Conservation (phyloP, 1,284 basidiomycete genomes). For the Cutaneotrichosporon dermatis region DNA sequence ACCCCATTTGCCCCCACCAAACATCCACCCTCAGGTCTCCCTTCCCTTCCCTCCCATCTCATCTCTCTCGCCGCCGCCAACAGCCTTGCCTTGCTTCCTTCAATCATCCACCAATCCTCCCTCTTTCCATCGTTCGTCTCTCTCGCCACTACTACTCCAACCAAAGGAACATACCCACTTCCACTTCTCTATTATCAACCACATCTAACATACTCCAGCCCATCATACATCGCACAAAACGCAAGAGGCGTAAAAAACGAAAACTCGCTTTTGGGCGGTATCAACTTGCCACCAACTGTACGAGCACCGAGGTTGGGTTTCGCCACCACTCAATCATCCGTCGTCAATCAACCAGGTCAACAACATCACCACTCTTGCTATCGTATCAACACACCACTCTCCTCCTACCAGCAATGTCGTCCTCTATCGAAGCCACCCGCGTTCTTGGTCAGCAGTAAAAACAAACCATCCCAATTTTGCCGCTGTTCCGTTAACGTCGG, state of each 20-base stretch:
- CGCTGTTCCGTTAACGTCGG: constrained; percentile 1
- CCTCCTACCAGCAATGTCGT: background rate
- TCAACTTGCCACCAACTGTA: background rate
- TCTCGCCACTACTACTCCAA: background rate
- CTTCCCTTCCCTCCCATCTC: too few relatives aligned
- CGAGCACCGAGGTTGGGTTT: background rate
- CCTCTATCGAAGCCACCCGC: background rate
- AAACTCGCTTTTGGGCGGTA: background rate
- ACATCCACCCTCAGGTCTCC: too few relatives aligned
- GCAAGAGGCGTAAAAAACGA: constrained; percentile 2
- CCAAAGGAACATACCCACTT: too few relatives aligned
- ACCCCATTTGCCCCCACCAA: too few relatives aligned
- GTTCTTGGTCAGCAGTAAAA: constrained; percentile 4
- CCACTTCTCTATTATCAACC: background rate
- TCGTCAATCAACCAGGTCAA: background rate
- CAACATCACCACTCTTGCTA: background rate
- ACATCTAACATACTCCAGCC: background rate
- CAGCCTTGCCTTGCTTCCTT: too few relatives aligned
- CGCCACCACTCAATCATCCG: background rate
- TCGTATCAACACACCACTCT: background rate
- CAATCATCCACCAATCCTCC: too few relatives aligned
- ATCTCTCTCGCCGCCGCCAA: too few relatives aligned
- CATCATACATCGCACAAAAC: constrained; percentile 1
- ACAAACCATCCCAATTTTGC: background rate
- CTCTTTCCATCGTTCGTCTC: too few relatives aligned